Base-by-base conservation (phyloP, 805 yeast species). In the Ogataea ramenticola region DNA sequence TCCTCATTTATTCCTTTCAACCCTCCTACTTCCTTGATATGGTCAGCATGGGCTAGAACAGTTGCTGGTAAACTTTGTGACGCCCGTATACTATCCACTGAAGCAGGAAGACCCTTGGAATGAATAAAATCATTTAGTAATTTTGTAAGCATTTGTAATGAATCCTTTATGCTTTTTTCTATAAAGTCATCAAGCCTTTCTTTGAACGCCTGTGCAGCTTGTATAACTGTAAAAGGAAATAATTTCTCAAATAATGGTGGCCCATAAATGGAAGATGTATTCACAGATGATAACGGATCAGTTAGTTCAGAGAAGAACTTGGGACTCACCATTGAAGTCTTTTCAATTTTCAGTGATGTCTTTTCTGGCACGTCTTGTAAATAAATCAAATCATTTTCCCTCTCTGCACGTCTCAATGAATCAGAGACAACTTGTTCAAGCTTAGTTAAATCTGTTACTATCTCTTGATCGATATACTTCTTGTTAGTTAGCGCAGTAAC, bases 311-410 rank as follows among this genome's bases (percentile, higher is more conserved):
- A 47, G 1, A 77, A 56, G 1, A 77, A 56, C 5, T 67, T 69
- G 2, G 54, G 57, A 42, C 75, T 75, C 2, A 82, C 87, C 71
- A 84, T 77, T 4, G 74, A 59, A 0, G 79, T 80, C 2, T 74
- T 73, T 2, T 62, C 55, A 3, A 80, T 65, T 0, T 66, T 53
- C 0, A 79, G 51, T 2, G 68, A 65, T 0, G 55, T 46, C 8
- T 50, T 54, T 1, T 48, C 51, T 0, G 95, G 95, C 0, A 87
- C 79, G 1, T 67, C 64, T 46, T 84, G 81, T 34, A 86, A 62
- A 59, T 87, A 86, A 6, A 90, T 80, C 52, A 88, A 67, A 54
- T 88, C 90, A 57, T 89, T 89, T 50, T 89, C 96, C 50, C 80
- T 73, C 49, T 84, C 88, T 0, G 90, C 77, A 3, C 74, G 66